These are phyloP conservation scores for Perkinsus olseni DNA, from an alignment of 169 alveolate species.

Conservation along the genomic window DNA sequence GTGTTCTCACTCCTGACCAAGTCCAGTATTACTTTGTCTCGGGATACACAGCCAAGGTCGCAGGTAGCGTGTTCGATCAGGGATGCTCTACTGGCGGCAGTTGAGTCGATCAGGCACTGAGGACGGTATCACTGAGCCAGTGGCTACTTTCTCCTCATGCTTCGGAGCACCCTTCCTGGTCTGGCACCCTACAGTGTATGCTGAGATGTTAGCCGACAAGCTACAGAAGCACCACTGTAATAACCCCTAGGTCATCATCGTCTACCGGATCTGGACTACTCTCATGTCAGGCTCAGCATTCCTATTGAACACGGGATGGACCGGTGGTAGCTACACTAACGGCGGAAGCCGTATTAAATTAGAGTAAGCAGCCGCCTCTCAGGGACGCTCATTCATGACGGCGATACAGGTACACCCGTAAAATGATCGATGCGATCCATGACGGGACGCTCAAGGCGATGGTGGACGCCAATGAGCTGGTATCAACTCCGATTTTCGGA, in stretches of 20 bases:
- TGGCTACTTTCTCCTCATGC: constrained; percentile 90
- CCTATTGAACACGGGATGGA: constrained; percentile 93
- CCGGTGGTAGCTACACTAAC: constrained; percentile 71
- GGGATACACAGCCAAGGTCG: constrained; percentile 92
- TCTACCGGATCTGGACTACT: neutral
- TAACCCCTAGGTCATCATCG: neutral
- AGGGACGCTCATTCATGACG: neutral
- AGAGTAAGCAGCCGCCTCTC: constrained; percentile 8
- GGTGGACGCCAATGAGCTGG: constrained; percentile 1
- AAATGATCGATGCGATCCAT: constrained; percentile 81
- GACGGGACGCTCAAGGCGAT: constrained; percentile 44
- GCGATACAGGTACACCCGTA: constrained; percentile 58
- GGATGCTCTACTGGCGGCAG: neutral
- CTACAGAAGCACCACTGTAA: constrained; percentile 36
- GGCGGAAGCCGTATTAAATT: constrained; percentile 80
- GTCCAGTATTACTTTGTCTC: constrained; percentile 89
- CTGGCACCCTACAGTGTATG: constrained; percentile 85
- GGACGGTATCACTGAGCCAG: constrained; percentile 79
- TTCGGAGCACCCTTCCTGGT: constrained; percentile 92
- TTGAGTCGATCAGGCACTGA: constrained; percentile 58
- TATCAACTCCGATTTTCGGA: neutral
- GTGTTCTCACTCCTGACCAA: constrained; percentile 72
- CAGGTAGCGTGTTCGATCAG: too few species aligned
- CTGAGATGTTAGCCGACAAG: constrained; percentile 58
- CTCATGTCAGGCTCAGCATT: constrained; percentile 53